Evolutionary conservation across 2,329 filamentous ascomycete species (phyloP).

Genomic region (Xylariaceae sp.): DNA sequence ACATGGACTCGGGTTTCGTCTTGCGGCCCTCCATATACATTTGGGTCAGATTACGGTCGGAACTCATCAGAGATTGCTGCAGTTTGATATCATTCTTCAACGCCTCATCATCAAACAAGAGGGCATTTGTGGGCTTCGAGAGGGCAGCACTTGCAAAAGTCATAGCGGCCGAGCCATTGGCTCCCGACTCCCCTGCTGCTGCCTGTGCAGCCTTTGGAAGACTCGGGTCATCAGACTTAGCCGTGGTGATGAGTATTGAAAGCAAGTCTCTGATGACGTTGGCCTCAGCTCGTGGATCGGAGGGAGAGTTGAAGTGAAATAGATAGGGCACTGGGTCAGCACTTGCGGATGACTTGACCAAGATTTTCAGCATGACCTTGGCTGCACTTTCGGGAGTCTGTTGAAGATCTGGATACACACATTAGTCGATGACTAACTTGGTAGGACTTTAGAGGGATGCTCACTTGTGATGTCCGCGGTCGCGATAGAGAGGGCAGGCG

Average conservation of each 20-base stretch:
- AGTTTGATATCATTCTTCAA: constrained; percentile 75
- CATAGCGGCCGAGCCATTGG: constrained; percentile 66
- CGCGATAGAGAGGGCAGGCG: constrained; percentile 63
- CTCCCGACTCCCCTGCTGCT: constrained; percentile 26
- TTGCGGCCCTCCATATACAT: constrained; percentile 83
- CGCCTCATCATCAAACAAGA: constrained; percentile 76
- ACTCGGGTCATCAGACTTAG: constrained; percentile 54
- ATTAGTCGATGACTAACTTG: constrained; percentile 8
- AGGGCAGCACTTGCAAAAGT: constrained; percentile 69
- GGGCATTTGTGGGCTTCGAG: constrained; percentile 50
- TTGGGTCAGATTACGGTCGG: constrained; percentile 69
- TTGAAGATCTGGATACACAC: constrained; percentile 67
- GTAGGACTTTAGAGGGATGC: constrained; percentile 27
- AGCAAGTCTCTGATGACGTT: constrained; percentile 80
- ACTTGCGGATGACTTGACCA: constrained; percentile 62
- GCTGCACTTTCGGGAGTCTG: constrained; percentile 84
- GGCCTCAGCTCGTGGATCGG: constrained; percentile 75
- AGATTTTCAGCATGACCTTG: constrained; percentile 92
- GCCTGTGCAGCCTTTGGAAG: constrained; percentile 46
- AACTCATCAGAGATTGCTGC: constrained; percentile 83
- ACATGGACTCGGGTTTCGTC: constrained; percentile 80
- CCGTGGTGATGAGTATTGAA: constrained; percentile 68
- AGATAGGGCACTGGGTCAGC: constrained; percentile 67
- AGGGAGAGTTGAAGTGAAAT: constrained; percentile 81
- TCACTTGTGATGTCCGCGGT: constrained; percentile 79